Conservation (phyloP, 805 yeast species). For the Candida endomychidarum region DNA sequence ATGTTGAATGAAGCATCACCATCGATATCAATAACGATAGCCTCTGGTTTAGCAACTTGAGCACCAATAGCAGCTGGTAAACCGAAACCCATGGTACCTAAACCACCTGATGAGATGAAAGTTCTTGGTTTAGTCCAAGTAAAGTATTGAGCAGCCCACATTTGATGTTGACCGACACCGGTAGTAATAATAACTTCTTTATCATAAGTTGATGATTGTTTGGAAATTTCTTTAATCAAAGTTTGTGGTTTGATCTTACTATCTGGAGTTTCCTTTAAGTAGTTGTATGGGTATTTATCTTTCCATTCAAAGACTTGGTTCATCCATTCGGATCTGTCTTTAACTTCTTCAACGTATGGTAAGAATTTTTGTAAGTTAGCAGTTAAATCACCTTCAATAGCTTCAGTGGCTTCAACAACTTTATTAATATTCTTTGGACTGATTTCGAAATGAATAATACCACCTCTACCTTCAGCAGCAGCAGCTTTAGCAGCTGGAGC, state of each 20-base stretch:
- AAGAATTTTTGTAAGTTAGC: constrained; percentile 69
- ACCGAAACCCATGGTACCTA: constrained; percentile 99
- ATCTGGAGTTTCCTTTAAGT: constrained; percentile 77
- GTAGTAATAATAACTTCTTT: constrained; percentile 89
- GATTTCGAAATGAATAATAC: constrained; percentile 95
- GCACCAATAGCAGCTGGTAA: constrained; percentile 98
- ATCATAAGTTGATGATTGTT: constrained; percentile 59
- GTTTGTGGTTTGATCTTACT: constrained; percentile 91
- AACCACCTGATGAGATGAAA: constrained; percentile 97
- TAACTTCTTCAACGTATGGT: constrained; percentile 65
- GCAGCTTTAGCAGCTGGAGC: constrained; percentile 94
- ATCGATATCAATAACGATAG: constrained; percentile 92
- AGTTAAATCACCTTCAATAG: constrained; percentile 94
- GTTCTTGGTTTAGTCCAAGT: constrained; percentile 91
- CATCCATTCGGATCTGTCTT: constrained; percentile 79
- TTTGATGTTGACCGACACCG: constrained; percentile 99
- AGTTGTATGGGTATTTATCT: constrained; percentile 78
- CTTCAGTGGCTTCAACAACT: constrained; percentile 94
- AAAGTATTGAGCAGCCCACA: constrained; percentile 99
- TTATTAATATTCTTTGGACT: constrained; percentile 96
- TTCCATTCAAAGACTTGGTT: constrained; percentile 77
- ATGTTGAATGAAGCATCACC: constrained; percentile 99
- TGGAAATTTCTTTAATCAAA: constrained; percentile 72
- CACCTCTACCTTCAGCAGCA: constrained; percentile 86
- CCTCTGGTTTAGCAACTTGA: constrained; percentile 93